Conservation (phyloP, 345 rosid species). For the Ceriops zippeliana region DNA sequence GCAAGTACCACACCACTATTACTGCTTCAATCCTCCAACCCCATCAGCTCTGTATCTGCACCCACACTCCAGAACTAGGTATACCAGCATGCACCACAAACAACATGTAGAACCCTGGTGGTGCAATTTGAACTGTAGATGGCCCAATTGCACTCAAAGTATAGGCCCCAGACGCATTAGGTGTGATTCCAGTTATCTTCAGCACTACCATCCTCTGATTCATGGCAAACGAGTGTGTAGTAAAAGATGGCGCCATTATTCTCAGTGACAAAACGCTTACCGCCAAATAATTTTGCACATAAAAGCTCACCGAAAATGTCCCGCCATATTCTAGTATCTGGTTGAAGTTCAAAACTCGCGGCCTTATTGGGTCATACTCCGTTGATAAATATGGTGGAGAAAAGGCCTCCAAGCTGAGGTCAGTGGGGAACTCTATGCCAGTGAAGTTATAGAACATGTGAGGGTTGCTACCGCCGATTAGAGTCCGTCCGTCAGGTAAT, state of each 20-base stretch:
- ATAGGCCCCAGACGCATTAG: slow-evolving; percentile 7
- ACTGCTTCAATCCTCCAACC: not conserved
- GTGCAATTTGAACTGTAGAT: slow-evolving; percentile 50
- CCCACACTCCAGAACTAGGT: slow-evolving; percentile 77
- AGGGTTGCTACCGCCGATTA: slow-evolving; percentile 82
- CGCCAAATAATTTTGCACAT: slow-evolving; percentile 23
- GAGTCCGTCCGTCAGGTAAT: slow-evolving; percentile 59
- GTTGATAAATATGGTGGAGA: slow-evolving; percentile 59
- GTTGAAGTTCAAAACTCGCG: slow-evolving; percentile 31
- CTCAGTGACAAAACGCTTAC: slow-evolving; percentile 38
- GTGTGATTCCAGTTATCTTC: slow-evolving; percentile 20
- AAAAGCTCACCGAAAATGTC: slow-evolving; percentile 32
- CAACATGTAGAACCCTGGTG: slow-evolving; percentile 73
- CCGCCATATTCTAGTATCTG: slow-evolving; percentile 30
- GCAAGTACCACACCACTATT: too few relatives aligned
- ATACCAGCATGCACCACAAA: slow-evolving; percentile 60
- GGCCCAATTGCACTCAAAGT: slow-evolving; percentile 39
- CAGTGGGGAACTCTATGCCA: slow-evolving; percentile 62
- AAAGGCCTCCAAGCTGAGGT: slow-evolving; percentile 69
- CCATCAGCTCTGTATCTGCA: slow-evolving; percentile 37
- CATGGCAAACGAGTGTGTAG: slow-evolving; percentile 74
- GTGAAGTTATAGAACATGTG: slow-evolving; percentile 60
- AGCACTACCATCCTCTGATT: slow-evolving; percentile 79
- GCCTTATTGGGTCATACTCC: slow-evolving; percentile 33
- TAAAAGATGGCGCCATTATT: slow-evolving; percentile 65